Percentiles rank a stretch among this genome's conserved stretches.
Conservation (phyloP, 2,329 filamentous ascomycete genomes). For the Akanthomyces uredinophilus region DNA sequence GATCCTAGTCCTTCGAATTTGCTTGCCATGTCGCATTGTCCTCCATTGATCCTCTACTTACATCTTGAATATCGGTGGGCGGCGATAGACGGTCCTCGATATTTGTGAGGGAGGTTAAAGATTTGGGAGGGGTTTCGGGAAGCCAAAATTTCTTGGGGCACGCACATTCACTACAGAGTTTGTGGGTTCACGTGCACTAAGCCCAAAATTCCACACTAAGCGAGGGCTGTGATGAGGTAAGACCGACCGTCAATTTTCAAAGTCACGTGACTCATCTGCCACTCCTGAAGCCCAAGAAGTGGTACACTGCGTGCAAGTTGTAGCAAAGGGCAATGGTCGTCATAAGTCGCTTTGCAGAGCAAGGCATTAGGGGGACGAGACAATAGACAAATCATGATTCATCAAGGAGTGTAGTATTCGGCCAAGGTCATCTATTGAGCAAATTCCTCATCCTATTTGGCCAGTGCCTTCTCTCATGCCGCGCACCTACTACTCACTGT, state of each 20-base stretch:
- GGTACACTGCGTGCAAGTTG: not conserved
- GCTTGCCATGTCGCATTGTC: not conserved
- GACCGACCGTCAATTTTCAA: slow-evolving; percentile 4
- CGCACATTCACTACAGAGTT: slow-evolving; percentile 33
- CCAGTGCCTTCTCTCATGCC: too few species aligned
- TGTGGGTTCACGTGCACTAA: slow-evolving; percentile 39
- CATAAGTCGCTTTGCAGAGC: too few species aligned
- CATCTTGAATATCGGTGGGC: slow-evolving; percentile 40
- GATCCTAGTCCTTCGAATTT: not conserved
- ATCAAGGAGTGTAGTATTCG: too few species aligned
- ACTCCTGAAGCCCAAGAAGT: too few species aligned
- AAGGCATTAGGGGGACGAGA: too few species aligned
- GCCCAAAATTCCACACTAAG: slow-evolving; percentile 30
- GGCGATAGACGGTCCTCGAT: slow-evolving; percentile 39
- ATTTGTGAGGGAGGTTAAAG: slow-evolving; percentile 30
- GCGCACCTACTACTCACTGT: not conserved
- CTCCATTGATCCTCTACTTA: slow-evolving; percentile 28
- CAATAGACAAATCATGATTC: not conserved
- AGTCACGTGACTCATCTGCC: slow-evolving; percentile 21
- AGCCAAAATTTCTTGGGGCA: slow-evolving; percentile 36
- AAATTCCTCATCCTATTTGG: too few species aligned
- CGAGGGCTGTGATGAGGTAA: slow-evolving; percentile 35
- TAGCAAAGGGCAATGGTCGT: too few species aligned
- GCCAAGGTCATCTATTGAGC: too few species aligned
- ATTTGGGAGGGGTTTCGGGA: slow-evolving; percentile 35